These are phyloP conservation scores for Globisporangium cystogenes DNA, from an alignment of 352 stramenopile genomes.

Conservation along the genomic window DNA sequence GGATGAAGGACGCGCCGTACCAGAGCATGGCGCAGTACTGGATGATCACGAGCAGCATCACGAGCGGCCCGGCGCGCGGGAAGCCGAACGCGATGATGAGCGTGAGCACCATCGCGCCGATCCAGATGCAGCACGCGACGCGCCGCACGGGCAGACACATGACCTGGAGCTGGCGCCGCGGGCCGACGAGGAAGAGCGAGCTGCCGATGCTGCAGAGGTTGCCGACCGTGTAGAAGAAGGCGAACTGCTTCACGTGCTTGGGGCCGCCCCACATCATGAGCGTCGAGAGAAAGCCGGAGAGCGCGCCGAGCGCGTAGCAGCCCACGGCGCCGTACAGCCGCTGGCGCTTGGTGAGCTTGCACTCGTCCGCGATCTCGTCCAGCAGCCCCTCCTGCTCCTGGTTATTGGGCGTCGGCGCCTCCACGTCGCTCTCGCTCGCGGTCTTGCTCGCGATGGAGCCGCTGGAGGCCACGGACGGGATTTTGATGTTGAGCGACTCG, in stretches of 20 bases:
- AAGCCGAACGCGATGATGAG: conserved; percentile 76
- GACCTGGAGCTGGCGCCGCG: conserved; percentile 62
- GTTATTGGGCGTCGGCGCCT: conserved; percentile 27
- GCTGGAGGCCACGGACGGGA: conserved; percentile 25
- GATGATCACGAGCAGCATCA: conserved; percentile 68
- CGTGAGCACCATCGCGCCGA: conserved; percentile 63
- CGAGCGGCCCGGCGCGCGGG: conserved; percentile 51
- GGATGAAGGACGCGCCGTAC: conserved; percentile 80
- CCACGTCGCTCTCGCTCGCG: conserved; percentile 28
- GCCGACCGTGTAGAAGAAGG: conserved; percentile 84
- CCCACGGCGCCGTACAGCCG: conserved; percentile 64
- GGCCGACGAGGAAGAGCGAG: conserved; percentile 75
- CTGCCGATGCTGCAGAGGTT: conserved; percentile 74
- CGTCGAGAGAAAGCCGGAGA: conserved; percentile 76
- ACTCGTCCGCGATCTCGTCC: conserved; percentile 62
- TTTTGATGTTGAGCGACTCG: conserved; percentile 48
- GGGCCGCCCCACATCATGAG: conserved; percentile 78
- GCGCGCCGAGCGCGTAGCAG: conserved; percentile 65
- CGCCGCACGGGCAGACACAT: conserved; percentile 83
- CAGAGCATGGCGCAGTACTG: conserved; percentile 82
- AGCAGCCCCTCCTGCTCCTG: conserved; percentile 73
- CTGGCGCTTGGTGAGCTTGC: conserved; percentile 75
- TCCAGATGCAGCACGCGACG: conserved; percentile 77
- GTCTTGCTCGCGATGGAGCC: conserved; percentile 28
- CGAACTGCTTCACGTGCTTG: conserved; percentile 80